These are phyloP conservation scores for Penicillium riverlandense DNA, from an alignment of 495 filamentous ascomycete genomes.

Conservation along the genomic window DNA sequence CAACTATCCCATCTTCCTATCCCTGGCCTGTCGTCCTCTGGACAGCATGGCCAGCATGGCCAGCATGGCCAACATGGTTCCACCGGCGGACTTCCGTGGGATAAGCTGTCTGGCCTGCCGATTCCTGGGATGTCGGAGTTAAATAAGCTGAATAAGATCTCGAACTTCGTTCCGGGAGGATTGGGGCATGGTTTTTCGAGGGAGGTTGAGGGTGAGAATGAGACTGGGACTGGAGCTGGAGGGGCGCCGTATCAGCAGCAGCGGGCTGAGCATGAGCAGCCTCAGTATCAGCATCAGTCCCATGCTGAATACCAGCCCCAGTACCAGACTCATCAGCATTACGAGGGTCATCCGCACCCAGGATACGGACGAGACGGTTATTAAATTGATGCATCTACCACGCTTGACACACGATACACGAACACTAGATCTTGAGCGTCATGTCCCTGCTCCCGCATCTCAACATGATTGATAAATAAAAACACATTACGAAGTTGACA, in stretches of 20 bases:
- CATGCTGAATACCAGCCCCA: not conserved
- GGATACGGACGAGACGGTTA: not conserved
- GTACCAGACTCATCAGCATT: too few species aligned
- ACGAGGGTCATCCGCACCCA: constrained; percentile 1
- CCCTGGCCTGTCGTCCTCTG: too few species aligned
- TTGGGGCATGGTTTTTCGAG: constrained; percentile 26
- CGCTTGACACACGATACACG: too few species aligned
- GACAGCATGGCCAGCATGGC: constrained; percentile 10
- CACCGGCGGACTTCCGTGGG: constrained; percentile 19
- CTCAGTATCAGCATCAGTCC: constrained; percentile 2
- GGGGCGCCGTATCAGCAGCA: not conserved
- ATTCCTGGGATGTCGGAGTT: constrained; percentile 37
- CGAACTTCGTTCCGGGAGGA: constrained; percentile 38
- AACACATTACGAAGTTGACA: too few species aligned
- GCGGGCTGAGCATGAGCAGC: constrained; percentile 1
- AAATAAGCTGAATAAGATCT: constrained; percentile 28
- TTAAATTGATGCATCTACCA: too few species aligned
- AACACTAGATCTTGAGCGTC: too few species aligned
- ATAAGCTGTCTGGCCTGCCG: constrained; percentile 30
- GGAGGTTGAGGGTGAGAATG: constrained; percentile 11
- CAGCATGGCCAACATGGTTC: constrained; percentile 4
- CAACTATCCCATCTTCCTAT: too few species aligned
- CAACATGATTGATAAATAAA: too few species aligned
- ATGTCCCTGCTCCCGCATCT: too few species aligned
- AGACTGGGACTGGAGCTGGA: not conserved